Evolutionary conservation across 495 filamentous ascomycete genomes (phyloP).

Genomic region (Aspergillus leporis): DNA sequence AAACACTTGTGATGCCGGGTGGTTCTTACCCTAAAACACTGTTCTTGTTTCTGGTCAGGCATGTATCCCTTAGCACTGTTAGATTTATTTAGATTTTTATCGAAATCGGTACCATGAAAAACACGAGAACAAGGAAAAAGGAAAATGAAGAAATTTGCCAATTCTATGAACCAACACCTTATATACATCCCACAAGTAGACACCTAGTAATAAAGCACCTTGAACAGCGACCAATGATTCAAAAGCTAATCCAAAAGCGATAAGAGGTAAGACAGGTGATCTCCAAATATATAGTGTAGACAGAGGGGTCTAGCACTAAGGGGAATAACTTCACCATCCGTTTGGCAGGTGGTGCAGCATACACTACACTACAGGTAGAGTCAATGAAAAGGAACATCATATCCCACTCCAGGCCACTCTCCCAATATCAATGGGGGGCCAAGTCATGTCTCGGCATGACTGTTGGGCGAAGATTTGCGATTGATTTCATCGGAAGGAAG

Average conservation of each 20-base stretch:
- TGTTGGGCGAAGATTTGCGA: neutral
- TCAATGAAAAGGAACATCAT: neutral
- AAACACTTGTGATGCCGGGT: neutral
- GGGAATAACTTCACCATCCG: neutral
- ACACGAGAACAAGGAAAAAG: neutral
- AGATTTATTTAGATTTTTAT: too few species aligned
- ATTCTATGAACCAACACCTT: conserved; percentile 14
- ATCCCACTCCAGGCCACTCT: neutral
- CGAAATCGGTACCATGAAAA: neutral
- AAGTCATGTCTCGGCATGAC: neutral
- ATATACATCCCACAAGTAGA: conserved; percentile 13
- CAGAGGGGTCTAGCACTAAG: neutral
- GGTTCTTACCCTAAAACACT: neutral
- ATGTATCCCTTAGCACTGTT: too few species aligned
- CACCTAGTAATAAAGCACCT: neutral
- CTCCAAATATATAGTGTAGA: neutral
- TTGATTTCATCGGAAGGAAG: neutral
- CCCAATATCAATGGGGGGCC: neutral
- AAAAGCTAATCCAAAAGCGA: neutral
- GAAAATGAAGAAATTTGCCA: neutral
- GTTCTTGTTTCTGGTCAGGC: neutral
- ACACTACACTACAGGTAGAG: neutral
- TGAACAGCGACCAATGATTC: neutral
- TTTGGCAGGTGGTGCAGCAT: neutral
- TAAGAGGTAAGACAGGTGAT: neutral